Base-by-base conservation (phyloP, 129 eudicot genomes). In the Calendula officinalis region DNA sequence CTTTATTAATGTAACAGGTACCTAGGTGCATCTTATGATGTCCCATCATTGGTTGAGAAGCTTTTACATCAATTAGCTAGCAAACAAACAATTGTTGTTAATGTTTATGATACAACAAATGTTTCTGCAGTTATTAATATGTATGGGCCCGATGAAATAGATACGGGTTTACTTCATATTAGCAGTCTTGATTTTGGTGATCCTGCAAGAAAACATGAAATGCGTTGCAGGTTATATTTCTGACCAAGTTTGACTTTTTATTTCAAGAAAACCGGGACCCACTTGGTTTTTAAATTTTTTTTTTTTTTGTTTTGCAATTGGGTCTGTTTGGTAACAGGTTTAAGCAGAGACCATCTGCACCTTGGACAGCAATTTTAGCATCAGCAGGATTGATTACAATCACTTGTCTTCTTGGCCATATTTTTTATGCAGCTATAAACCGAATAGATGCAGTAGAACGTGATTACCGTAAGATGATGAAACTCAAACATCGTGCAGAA, bases 21-120 rank as follows among this genome's bases (percentile, higher is more conserved):
- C 52, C 81, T 91, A 2, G 98, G 98, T 70, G 98, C 88, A 53
- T 78, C 94, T 52, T 91, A 80, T 78, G 98, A 91, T 62, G 88
- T 91, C 64, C 88, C 86, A 3, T 91, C 98, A 38, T 63, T 84
- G 36, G 96, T 91, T 66, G 98, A 87, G 78, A 91, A 87, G 80
- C 94, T 91, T 43, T 88, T 91, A 14, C 90, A 82, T 38, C 98
- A 91, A 60, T 90, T 91, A 64, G 96, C 98, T 48, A 85, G 98
- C 81, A 91, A 91, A 70, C 96, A 87, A 70, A 83, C 86, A 4
- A 91, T 91, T 62, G 84, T 81, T 56, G 98, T 91, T 61, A 84
- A 84, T 79, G 98, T 91, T 42, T 91, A 91, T 32, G 98, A 91
- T 66, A 81, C 86, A 30, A 91, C 98, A 36, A 84, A 84, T 69